These are phyloP conservation scores for Coemansia sp. DNA, from an alignment of 192 early-diverging fungal genomes.

Conservation along the genomic window DNA sequence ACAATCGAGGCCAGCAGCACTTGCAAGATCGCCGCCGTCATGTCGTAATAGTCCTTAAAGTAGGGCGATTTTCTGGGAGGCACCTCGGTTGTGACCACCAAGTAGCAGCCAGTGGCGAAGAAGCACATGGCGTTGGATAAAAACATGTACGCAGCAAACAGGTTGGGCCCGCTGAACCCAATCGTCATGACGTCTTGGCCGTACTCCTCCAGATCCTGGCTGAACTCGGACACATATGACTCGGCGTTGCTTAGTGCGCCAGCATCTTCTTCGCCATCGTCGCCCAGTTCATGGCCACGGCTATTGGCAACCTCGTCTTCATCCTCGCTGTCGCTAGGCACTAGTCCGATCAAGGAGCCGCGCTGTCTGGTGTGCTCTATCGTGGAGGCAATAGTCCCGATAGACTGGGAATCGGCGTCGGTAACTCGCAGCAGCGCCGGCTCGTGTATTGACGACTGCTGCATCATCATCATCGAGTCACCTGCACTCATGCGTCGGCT, in stretches of 20 bases:
- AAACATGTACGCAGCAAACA: slow-evolving; percentile 34
- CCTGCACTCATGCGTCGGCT: not conserved
- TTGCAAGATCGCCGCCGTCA: slow-evolving; percentile 29
- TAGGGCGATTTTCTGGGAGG: slow-evolving; percentile 41
- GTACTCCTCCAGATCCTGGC: slow-evolving; percentile 46
- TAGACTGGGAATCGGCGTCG: slow-evolving; percentile 18
- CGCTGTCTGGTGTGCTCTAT: not conserved
- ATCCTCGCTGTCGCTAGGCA: slow-evolving; percentile 11
- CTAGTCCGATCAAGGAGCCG: slow-evolving; percentile 31
- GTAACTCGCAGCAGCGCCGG: slow-evolving; percentile 30
- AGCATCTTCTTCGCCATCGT: not conserved
- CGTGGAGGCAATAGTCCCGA: slow-evolving; percentile 24
- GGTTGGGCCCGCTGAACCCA: slow-evolving; percentile 34
- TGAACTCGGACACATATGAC: slow-evolving; percentile 52
- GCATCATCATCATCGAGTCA: not conserved
- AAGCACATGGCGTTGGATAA: slow-evolving; percentile 27
- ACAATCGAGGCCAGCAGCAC: slow-evolving; percentile 20
- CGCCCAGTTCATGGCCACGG: not conserved
- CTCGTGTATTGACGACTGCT: slow-evolving; percentile 15
- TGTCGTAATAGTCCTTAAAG: slow-evolving; percentile 42
- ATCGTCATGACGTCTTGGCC: slow-evolving; percentile 14
- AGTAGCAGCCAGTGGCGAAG: slow-evolving; percentile 13
- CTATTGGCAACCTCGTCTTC: not conserved
- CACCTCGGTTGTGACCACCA: slow-evolving; percentile 28
- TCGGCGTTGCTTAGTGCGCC: slow-evolving; percentile 15